These are phyloP conservation scores for Lipomyces yamanashiensis DNA, from an alignment of 805 yeast species.

Conservation along the genomic window DNA sequence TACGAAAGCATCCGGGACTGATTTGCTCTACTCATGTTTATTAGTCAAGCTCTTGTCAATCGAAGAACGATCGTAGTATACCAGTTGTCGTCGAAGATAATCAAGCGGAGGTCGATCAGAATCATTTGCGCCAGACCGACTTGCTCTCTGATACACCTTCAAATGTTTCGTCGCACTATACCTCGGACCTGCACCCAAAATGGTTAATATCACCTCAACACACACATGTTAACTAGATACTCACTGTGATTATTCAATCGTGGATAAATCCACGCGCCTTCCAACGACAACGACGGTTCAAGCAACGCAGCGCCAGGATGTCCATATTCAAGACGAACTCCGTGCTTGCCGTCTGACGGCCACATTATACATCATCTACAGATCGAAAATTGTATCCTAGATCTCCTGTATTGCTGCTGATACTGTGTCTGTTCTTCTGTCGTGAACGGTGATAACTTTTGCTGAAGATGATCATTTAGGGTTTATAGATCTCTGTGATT, in stretches of 20 bases:
- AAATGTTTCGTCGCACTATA: slow-evolving; percentile 12
- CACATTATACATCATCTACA: slow-evolving; percentile 40
- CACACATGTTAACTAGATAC: slow-evolving; percentile 13
- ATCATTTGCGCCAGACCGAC: slow-evolving; percentile 3
- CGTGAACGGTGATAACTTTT: neutral
- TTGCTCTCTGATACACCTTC: slow-evolving; percentile 9
- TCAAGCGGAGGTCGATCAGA: slow-evolving; percentile 27
- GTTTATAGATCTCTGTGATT: neutral
- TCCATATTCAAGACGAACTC: slow-evolving; percentile 52
- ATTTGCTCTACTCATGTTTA: slow-evolving; percentile 2
- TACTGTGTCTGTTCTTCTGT: neutral
- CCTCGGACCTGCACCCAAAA: slow-evolving; percentile 7
- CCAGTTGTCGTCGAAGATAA: slow-evolving; percentile 26
- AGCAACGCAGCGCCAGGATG: slow-evolving; percentile 47
- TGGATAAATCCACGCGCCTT: slow-evolving; percentile 42
- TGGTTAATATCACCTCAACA: neutral
- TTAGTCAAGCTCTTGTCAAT: neutral
- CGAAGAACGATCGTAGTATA: neutral
- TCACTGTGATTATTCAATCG: slow-evolving; percentile 39
- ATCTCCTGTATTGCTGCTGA: neutral
- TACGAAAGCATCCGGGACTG: slow-evolving; percentile 23
- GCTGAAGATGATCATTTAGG: neutral
- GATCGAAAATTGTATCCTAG: neutral
- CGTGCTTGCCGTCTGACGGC: slow-evolving; percentile 50
- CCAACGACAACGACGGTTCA: slow-evolving; percentile 31